These are phyloP conservation scores for Phalaenopsis equestris DNA, from an alignment of 106 monocot species.

Conservation along the genomic window DNA sequence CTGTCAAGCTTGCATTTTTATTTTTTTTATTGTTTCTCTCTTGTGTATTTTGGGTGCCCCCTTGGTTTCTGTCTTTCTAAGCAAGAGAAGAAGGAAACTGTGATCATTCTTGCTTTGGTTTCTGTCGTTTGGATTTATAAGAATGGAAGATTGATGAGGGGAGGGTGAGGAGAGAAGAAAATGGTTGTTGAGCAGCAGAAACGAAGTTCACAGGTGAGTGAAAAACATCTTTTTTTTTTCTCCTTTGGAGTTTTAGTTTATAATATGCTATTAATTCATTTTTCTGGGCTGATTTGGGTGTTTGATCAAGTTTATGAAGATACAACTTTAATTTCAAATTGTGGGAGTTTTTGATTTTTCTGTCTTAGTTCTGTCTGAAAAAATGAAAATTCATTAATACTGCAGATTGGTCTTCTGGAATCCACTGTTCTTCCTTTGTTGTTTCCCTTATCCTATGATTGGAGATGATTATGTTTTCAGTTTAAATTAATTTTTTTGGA, in stretches of 20 bases:
- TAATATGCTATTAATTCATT: background rate
- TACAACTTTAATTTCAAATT: background rate
- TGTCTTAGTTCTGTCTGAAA: background rate
- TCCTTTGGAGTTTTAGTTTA: too few relatives aligned
- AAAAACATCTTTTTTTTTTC: background rate
- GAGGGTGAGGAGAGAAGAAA: conserved; percentile 11
- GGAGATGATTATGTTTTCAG: background rate
- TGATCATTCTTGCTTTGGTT: background rate
- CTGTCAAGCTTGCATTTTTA: conserved; percentile 17
- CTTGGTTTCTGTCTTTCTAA: conserved; percentile 11
- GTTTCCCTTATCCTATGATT: background rate
- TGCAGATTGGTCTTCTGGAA: background rate
- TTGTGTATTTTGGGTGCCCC: conserved; percentile 1
- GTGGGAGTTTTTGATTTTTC: background rate
- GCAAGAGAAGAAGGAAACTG: background rate
- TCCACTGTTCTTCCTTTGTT: background rate
- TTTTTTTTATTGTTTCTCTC: background rate
- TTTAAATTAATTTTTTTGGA: background rate
- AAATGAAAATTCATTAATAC: background rate
- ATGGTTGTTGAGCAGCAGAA: conserved; percentile 18
- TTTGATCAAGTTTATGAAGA: background rate
- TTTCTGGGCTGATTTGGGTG: background rate
- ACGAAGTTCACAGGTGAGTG: conserved; percentile 24
- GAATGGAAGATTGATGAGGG: conserved; percentile 17
- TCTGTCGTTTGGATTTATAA: conserved; percentile 4